A percentile compares a stretch with the other conserved stretches of the same genome.
These are phyloP conservation scores for Colletotrichum orchidophilum DNA, from an alignment of 2,329 filamentous ascomycete species.

Conservation along the genomic window DNA sequence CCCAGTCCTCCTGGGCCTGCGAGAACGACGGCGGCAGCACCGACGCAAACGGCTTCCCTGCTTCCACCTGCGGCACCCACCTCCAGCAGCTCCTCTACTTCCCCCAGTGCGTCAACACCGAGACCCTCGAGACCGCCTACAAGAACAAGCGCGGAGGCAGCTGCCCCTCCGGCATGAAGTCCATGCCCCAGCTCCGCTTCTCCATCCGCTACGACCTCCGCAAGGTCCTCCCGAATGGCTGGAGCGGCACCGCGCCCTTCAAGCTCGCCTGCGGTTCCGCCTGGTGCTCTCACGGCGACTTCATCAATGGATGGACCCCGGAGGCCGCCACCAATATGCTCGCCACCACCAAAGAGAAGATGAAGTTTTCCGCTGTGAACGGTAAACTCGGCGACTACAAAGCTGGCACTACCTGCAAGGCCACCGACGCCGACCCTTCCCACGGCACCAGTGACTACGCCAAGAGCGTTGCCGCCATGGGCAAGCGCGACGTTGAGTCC, in stretches of 20 bases:
- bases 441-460: conserved; percentile 52
- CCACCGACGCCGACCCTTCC: conserved; percentile 50
- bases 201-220: conserved; percentile 57
- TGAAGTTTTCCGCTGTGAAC: conserved; percentile 47
- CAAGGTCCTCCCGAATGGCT: conserved; percentile 52
- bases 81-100: conserved; percentile 61
- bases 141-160: conserved; percentile 41
- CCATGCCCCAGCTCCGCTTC: conserved; percentile 58
- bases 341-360: conserved; percentile 45
- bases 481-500: conserved; percentile 29
- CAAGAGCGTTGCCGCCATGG: conserved; percentile 42
- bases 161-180: conserved; percentile 55
- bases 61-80: conserved; percentile 68
- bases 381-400: conserved; percentile 46
- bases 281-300: conserved; percentile 57
- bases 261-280: conserved; percentile 52
- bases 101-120: conserved; percentile 38
- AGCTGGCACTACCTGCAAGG: conserved; percentile 41
- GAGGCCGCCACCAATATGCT: conserved; percentile 53
- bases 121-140: conserved; percentile 40
- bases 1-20: conserved; percentile 41
- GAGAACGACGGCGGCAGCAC: conserved; percentile 46
- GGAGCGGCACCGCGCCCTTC: conserved; percentile 53
- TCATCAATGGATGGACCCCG: conserved; percentile 58
- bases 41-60: conserved; percentile 73